Evolutionary conservation across 352 stramenopile genomes (phyloP).

Genomic region (Pythium periplocum): DNA sequence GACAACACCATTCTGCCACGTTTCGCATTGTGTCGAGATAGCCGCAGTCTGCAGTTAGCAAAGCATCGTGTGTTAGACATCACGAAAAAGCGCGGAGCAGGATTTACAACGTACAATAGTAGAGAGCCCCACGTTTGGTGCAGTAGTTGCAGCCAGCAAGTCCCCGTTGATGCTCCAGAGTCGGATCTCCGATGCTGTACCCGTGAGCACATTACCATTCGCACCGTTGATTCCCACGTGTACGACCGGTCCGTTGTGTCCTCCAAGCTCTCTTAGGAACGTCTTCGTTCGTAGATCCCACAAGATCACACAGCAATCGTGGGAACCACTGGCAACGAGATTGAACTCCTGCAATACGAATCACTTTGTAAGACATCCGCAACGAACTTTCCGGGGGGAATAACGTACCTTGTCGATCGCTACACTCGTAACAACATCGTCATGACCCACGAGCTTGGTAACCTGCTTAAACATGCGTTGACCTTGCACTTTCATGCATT

Average conservation of each 20-base stretch:
- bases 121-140: slow-evolving; percentile 35
- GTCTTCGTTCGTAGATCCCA: slow-evolving; percentile 63
- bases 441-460: slow-evolving; percentile 63
- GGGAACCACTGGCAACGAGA: slow-evolving; percentile 54
- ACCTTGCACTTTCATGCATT: slow-evolving; percentile 52
- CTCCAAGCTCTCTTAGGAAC: slow-evolving; percentile 55
- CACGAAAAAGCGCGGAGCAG: no score
- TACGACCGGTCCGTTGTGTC: slow-evolving; percentile 37
- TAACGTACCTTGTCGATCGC: slow-evolving; percentile 56
- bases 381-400: no score
- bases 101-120: slow-evolving; percentile 33
- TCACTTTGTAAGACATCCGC: no score
- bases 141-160: slow-evolving; percentile 44
- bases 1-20: slow-evolving; percentile 66
- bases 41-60: slow-evolving; percentile 36
- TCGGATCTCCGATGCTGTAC: slow-evolving; percentile 42
- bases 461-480: slow-evolving; percentile 65
- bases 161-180: slow-evolving; percentile 82
- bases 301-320: slow-evolving; percentile 49
- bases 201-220: slow-evolving; percentile 58
- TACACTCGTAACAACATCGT: slow-evolving; percentile 48
- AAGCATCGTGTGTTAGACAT: no score
- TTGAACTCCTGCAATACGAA: slow-evolving; percentile 41
- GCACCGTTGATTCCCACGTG: slow-evolving; percentile 66
- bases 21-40: slow-evolving; percentile 65